Base-by-base conservation (phyloP, 2,329 filamentous ascomycete species). In the Colletotrichum musicola region DNA sequence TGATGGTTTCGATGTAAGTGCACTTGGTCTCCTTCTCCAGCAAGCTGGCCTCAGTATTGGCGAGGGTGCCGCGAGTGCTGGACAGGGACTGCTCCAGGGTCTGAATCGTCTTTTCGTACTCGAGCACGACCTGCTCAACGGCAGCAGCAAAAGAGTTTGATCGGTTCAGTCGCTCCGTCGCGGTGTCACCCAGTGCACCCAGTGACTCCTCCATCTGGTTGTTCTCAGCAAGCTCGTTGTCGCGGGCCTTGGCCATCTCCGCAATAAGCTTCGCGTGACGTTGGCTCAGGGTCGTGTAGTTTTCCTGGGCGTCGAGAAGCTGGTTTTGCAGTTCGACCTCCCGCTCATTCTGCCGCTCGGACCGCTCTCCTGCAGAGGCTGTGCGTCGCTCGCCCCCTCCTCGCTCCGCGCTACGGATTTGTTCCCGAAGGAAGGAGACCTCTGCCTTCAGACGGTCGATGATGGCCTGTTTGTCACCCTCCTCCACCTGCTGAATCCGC, bases 91-190 rank as follows among this genome's bases (percentile, higher is more conserved):
- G 90, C 79, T 99, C 96, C 16, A 99, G 87, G 61, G 89, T 92
- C 78, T 98, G 95, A 57, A 99, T 99, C 0, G 97, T 99, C 85
- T 97, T 98, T 79, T 99, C 97, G 77, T 99, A 99, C 80, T 99
- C 96, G 56, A 98, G 84, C 3, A 99, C 94, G 22, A 99, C 94
- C 76, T 97, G 93, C 76, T 99, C 96, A 20, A 99, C 95, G 30
- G 95, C 95, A 77, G 97, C 92, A 1, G 95, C 95, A 77, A 99
- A 98, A 0, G 93, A 97, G 77, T 97, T 97, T 18, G 97, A 99
- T 47, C 96, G 91, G 77, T 98, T 97, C 72, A 98, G 83, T 61
- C 96, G 89, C 77, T 98, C 95, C 25, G 94, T 91, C 1, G 94
- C 93, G 73, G 85, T 93, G 77, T 95, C 94, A 62, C 90, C 93